Base-by-base conservation (phyloP, 179 eudicot species). In the Spinacia oleracea region DNA sequence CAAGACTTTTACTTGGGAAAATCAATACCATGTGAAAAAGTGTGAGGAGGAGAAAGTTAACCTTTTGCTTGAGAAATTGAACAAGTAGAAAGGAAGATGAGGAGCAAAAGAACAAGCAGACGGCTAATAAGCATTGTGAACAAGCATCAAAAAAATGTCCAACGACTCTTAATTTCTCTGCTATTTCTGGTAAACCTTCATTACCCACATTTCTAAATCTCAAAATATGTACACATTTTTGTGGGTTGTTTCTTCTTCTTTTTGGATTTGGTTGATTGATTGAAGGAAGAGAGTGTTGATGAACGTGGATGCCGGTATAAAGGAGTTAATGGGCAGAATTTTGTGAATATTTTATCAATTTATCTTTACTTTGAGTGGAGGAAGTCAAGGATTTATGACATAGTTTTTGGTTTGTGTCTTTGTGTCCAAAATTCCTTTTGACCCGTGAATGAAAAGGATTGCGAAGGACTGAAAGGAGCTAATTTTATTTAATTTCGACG, bases 401-500 rank as follows among this genome's bases (percentile, higher is more conserved):
- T 16, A 2, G 3, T 51, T 48, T 15, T 18, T 31, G 21, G 23
- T 31, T 1, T 34, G 55, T 43, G 29, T 38, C 40, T 38, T 38
- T 45, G 21, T 46, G 73, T 72, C 75, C 29, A 53, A 72, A 72
- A 72, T 50, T 72, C 18, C 75, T 32, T 71, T 51, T 72, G 75
- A 72, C 75, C 75, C 75, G 75, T 72, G 63, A 71, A 72, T 31
- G 75, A 51, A 50, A 72, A 43, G 50, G 75, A 72, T 51, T 16
- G 56, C 5, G 7, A 31, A 48, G n/a, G n/a, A n/a, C n/a, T n/a
- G n/a, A n/a, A n/a, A n/a, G 3, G 74, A 48, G 55, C 60, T 21
- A 71, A 18, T 29, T 71, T 50, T 23, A 72, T 72, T 72, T 16
- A 72, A 50, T 32, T 31, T 29, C 74, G 75, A 29, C 75, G 75